These are phyloP conservation scores for Abrus precatorius DNA, from an alignment of 306 rosid species.

Conservation along the genomic window DNA sequence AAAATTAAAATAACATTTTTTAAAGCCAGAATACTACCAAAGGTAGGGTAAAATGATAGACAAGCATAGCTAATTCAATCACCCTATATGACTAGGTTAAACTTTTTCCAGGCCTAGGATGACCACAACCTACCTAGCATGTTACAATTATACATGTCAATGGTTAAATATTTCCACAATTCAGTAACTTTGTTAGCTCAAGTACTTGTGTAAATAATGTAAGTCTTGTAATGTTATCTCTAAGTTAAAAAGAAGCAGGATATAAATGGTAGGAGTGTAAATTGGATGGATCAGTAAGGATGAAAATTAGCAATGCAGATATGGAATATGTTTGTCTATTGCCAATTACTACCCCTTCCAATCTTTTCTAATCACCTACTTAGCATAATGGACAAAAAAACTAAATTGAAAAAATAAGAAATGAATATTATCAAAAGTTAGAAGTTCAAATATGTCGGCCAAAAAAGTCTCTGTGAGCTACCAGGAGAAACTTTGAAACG, in stretches of 20 bases:
- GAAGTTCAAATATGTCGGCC: conserved; percentile 23
- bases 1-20: conserved; percentile 29
- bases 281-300: neutral
- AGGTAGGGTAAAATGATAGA: conserved; percentile 27
- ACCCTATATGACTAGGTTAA: conserved; percentile 33
- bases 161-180: conserved; percentile 24
- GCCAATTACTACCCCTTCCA: conserved; percentile 19
- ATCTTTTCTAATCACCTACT: conserved; percentile 23
- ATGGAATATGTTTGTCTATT: neutral
- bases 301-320: conserved; percentile 13
- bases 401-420: conserved; percentile 42
- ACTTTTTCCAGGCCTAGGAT: neutral
- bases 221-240: conserved; percentile 11
- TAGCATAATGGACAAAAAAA: conserved; percentile 28
- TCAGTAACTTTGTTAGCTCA: conserved; percentile 39
- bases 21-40: conserved; percentile 29
- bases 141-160: conserved; percentile 23
- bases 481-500: conserved; percentile 71
- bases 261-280: conserved; percentile 1
- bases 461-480: conserved; percentile 47
- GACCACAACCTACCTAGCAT: conserved; percentile 37
- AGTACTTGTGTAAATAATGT: conserved; percentile 17
- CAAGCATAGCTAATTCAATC: conserved; percentile 27
- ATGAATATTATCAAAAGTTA: neutral
- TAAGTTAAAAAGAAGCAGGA: conserved; percentile 31